Base-by-base conservation (phyloP, 1,139 yeast species). In the Pichia sp. region DNA sequence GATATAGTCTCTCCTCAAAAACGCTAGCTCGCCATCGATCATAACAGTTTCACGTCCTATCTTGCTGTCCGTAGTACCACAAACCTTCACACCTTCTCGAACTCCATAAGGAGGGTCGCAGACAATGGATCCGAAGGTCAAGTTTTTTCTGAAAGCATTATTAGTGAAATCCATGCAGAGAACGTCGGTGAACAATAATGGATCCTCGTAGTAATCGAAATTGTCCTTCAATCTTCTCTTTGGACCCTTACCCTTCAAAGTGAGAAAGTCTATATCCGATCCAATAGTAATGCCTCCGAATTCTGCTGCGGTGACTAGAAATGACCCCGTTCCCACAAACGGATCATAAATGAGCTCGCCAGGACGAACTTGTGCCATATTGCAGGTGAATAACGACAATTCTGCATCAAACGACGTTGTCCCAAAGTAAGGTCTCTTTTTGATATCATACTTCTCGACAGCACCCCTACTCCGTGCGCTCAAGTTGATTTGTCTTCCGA, bases 51-150 rank as follows among this genome's bases (percentile, higher is more conserved):
- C 95, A 62, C 88, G 80, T 0, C 93, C 95, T 26, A 77, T 80
- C 57, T 78, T 77, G 57, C 74, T 75, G 56, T 77, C 82, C 46
- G 62, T 61, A 63, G 88, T 79, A 2, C 99, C 99, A 56, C 95
- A 81, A 0, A 92, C 97, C 66, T 90, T 89, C 49, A 95, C 79
- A 1, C 98, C 97, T 69, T 95, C 99, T 64, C 99, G 78, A 1
- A 93, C 95, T 2, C 99, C 99, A 68, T 93, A 93, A 0, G 99
- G 99, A 1, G 99, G 99, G 70, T 93, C 99, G 67, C 97, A 92
- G 1, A 93, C 81, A 13, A 93, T 90, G 1, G 90, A 79, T 64
- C 93, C 97, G 16, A 95, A 78, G 42, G 66, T 70, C 46, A 93
- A 72, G 62, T 79, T 76, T 1, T 70, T 58, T 59, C 97, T 77